Base-by-base conservation (phyloP, 2,329 filamentous ascomycete species). In the Beauveria caledonica region DNA sequence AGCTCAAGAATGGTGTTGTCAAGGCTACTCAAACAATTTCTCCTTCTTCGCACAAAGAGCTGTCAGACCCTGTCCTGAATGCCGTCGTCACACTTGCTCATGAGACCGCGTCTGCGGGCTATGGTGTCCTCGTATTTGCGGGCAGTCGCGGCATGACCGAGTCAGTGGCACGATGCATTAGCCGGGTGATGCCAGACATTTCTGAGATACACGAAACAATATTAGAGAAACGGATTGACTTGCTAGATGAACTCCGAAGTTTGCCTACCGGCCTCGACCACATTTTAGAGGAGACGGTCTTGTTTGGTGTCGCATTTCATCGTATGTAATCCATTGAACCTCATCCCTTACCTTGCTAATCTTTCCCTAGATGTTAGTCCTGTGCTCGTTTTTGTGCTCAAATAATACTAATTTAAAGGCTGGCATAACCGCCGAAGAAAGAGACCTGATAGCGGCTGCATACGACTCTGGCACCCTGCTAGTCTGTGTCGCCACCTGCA, bases 401-500 rank as follows among this genome's bases (percentile, higher is more conserved):
- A 25, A 8, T n/a, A 25, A 36, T 49, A 62, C 70, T 73, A 58
- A 74, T 59, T 6, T 11, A 53, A 19, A 86, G 75, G 85, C 85
- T 50, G 86, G 86, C 13, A 78, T 92, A 66, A 92, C 88, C 0
- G 85, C 81, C 0, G 89, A 92, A 72, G 89, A 92, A 69, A 80
- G 88, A 53, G 87, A 90, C 53, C 73, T 91, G 8, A 80, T 92
- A 58, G 85, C 88, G 2, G 80, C 79, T 40, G 87, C 87, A 13
- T 92, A 90, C 64, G 88, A 92, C 68, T 71, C 75, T 44, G 87
- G 88, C 0, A 76, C 81, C 5, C 69, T 92, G 19, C 86, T 87
- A 65, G 83, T 90, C 1, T 86, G 90, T 57, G 84, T 90, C 17
- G 89, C 89, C 42, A 92, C 89, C 1, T 91, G 88, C 67, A 90